Conservation (phyloP, 768 basidiomycete species). For the Boletus huronensis region DNA sequence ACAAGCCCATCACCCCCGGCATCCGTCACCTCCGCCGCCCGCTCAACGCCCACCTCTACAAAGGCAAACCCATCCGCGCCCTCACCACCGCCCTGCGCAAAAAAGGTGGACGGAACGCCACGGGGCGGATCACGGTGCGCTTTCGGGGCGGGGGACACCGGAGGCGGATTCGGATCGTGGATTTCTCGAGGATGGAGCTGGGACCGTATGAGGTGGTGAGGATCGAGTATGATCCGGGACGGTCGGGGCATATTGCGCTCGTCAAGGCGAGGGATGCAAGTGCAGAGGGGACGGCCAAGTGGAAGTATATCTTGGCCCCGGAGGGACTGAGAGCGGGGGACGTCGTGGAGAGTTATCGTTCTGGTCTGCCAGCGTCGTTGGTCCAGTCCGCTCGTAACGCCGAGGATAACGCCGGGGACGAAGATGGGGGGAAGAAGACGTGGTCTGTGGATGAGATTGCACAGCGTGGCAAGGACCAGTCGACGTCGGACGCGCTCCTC, state of each 20-base stretch:
- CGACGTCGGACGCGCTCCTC: slow-evolving; percentile 62
- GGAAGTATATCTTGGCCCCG: slow-evolving; percentile 91
- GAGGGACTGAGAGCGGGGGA: slow-evolving; percentile 89
- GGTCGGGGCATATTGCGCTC: slow-evolving; percentile 93
- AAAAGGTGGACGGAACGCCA: slow-evolving; percentile 81
- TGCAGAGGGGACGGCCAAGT: slow-evolving; percentile 53
- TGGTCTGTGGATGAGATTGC: slow-evolving; percentile 22
- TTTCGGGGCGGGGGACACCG: slow-evolving; percentile 90
- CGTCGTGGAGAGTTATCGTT: slow-evolving; percentile 78
- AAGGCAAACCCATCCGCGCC: slow-evolving; percentile 77
- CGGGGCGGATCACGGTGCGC: slow-evolving; percentile 84
- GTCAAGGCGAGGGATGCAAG: slow-evolving; percentile 57
- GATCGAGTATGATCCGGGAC: slow-evolving; percentile 95
- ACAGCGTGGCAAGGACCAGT: slow-evolving; percentile 23
- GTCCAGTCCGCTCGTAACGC: slow-evolving; percentile 42
- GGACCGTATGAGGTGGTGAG: slow-evolving; percentile 88
- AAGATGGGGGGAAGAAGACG: slow-evolving; percentile 5
- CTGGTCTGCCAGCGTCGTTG: slow-evolving; percentile 73
- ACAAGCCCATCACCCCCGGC: slow-evolving; percentile 83
- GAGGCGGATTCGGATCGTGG: slow-evolving; percentile 79
- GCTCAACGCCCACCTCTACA: slow-evolving; percentile 76
- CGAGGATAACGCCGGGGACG: slow-evolving; percentile 8
- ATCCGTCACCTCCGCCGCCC: slow-evolving; percentile 86
- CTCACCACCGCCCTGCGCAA: slow-evolving; percentile 81
- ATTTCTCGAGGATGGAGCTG: slow-evolving; percentile 74